These are phyloP conservation scores for Solanum boliviense DNA, from an alignment of 257 asterid genomes.

Conservation along the genomic window DNA sequence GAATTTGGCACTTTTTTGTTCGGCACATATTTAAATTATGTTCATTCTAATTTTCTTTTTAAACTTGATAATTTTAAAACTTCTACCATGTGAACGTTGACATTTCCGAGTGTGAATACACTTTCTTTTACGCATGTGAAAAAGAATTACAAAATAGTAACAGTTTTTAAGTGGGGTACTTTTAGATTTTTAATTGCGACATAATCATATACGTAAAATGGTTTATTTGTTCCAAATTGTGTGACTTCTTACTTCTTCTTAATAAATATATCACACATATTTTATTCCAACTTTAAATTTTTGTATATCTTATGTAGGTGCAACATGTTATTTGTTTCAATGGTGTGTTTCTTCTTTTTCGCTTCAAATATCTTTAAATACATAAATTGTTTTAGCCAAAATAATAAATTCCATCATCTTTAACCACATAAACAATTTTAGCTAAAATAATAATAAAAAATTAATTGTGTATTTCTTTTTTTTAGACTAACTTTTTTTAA, in stretches of 20 bases:
- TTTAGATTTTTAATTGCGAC: too few relatives aligned
- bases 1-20: neutral
- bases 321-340: neutral
- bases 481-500: neutral
- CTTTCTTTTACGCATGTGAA: neutral
- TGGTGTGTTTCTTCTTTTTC: neutral
- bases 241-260: neutral
- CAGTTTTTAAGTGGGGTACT: too few relatives aligned
- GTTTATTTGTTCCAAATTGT: too few relatives aligned
- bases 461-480: neutral
- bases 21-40: neutral
- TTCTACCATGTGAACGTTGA: neutral
- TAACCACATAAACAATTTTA: neutral
- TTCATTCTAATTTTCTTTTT: neutral
- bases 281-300: neutral
- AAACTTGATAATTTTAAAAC: neutral
- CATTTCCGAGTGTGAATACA: neutral
- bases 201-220: neutral
- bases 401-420: neutral
- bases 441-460: neutral
- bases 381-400: neutral
- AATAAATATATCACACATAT: neutral
- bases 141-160: neutral
- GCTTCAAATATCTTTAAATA: neutral
- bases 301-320: neutral